A percentile compares a stretch with the other conserved stretches of the same genome.
Conservation (phyloP, 257 asterid genomes). For the Plantago major region DNA sequence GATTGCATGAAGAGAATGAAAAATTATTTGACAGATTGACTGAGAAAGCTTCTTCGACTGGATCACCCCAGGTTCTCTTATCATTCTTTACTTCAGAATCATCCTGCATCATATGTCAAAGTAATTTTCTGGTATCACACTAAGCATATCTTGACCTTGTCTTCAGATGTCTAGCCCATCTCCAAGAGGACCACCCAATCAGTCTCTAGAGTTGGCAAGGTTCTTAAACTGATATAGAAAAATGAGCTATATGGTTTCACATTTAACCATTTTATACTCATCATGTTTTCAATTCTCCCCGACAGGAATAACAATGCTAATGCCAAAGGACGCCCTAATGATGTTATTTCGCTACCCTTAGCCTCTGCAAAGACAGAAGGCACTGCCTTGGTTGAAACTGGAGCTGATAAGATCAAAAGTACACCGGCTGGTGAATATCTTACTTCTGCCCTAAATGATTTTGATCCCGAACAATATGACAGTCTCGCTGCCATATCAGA, state of each 20-base stretch:
- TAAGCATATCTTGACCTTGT: constrained; percentile 20
- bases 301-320: constrained; percentile 51
- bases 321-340: constrained; percentile 53
- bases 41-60: constrained; percentile 76
- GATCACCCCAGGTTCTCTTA: constrained; percentile 70
- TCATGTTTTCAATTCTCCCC: constrained; percentile 22
- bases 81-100: constrained; percentile 7
- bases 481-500: constrained; percentile 97
- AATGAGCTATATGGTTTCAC: constrained; percentile 4
- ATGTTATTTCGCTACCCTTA: constrained; percentile 44
- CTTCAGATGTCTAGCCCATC: constrained; percentile 70
- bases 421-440: constrained; percentile 99
- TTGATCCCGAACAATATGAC: constrained; percentile 97
- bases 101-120: constrained; percentile 15
- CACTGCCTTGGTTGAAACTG: constrained; percentile 77
- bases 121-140: constrained; percentile 19
- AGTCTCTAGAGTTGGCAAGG: constrained; percentile 68
- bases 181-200: constrained; percentile 45
- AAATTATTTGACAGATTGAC: constrained; percentile 90
- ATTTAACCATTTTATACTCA: neutral
- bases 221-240: constrained; percentile 26
- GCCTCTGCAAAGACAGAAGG: constrained; percentile 55
- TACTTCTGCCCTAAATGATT: constrained; percentile 85
- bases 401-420: constrained; percentile 64
- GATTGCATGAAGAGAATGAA: constrained; percentile 97